These are phyloP conservation scores for Pythium phragmiticola DNA, from an alignment of 352 stramenopile species.

Conservation along the genomic window DNA sequence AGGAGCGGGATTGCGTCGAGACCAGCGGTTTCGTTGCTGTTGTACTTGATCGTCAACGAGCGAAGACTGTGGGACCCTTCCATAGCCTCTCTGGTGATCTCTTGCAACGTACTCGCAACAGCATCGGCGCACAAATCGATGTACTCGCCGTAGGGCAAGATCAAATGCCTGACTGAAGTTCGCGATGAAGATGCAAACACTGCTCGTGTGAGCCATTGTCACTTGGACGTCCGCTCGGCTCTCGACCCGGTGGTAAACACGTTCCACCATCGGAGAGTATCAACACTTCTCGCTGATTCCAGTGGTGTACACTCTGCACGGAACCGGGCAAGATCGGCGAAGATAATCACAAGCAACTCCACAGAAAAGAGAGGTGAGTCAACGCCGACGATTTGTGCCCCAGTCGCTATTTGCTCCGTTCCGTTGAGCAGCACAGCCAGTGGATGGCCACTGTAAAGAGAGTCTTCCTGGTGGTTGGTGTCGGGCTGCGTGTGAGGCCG, in stretches of 20 bases:
- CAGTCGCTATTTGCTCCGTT: neutral
- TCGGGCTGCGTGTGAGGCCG: neutral
- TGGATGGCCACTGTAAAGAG: neutral
- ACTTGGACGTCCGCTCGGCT: conserved; percentile 5
- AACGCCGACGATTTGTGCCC: neutral
- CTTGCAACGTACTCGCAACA: neutral
- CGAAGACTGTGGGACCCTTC: neutral
- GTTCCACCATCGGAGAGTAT: conserved; percentile 15
- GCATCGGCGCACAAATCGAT: neutral
- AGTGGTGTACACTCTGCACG: conserved; percentile 6
- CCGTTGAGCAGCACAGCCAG: neutral
- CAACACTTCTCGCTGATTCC: neutral
- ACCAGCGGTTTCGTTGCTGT: neutral
- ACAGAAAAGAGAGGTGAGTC: neutral
- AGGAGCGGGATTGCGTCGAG: conserved; percentile 1
- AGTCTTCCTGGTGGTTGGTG: neutral
- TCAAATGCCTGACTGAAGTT: conserved; percentile 21
- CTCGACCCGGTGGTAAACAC: conserved; percentile 15
- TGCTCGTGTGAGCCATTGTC: conserved; percentile 11
- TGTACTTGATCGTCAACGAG: conserved; percentile 2
- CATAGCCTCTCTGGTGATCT: neutral
- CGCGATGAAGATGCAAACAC: conserved; percentile 1
- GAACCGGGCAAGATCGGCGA: conserved; percentile 13
- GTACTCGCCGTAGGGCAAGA: conserved; percentile 9
- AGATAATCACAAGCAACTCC: conserved; percentile 8